These are phyloP conservation scores for Aspergillus carlsbadensis DNA, from an alignment of 495 filamentous ascomycete species.

Conservation along the genomic window DNA sequence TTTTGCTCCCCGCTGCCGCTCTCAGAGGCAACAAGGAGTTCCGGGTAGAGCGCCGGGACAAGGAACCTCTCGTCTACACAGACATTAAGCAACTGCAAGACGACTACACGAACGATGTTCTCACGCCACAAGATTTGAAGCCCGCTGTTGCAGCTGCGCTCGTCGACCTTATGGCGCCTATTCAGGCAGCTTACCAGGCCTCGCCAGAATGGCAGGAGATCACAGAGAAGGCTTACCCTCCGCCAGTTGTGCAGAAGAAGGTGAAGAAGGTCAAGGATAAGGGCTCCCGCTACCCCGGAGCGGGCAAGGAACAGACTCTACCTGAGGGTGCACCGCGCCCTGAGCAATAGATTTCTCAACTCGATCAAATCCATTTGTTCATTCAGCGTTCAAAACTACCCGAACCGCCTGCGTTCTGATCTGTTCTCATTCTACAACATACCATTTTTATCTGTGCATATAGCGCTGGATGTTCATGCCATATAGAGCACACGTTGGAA, in stretches of 20 bases:
- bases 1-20: slow-evolving; percentile 69
- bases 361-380: too few species aligned
- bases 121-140: slow-evolving; percentile 85
- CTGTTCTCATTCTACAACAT: too few species aligned
- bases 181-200: slow-evolving; percentile 66
- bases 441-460: too few species aligned
- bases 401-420: too few species aligned
- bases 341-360: too few species aligned
- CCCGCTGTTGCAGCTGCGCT: slow-evolving; percentile 68
- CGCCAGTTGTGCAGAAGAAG: slow-evolving; percentile 62
- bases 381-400: too few species aligned
- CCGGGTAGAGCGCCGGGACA: slow-evolving; percentile 36
- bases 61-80: slow-evolving; percentile 75
- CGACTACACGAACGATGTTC: slow-evolving; percentile 76
- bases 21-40: slow-evolving; percentile 38
- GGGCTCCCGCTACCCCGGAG: slow-evolving; percentile 64
- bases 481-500: too few species aligned
- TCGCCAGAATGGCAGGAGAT: slow-evolving; percentile 80
- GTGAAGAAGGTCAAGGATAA: slow-evolving; percentile 80
- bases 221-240: slow-evolving; percentile 78
- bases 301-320: slow-evolving; percentile 29
- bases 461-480: too few species aligned
- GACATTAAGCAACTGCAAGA: slow-evolving; percentile 66
- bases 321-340: too few species aligned
- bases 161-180: slow-evolving; percentile 69